Evolutionary conservation across 73 alveolate genomes (phyloP).

Genomic region (Paramecium tetraurelia): DNA sequence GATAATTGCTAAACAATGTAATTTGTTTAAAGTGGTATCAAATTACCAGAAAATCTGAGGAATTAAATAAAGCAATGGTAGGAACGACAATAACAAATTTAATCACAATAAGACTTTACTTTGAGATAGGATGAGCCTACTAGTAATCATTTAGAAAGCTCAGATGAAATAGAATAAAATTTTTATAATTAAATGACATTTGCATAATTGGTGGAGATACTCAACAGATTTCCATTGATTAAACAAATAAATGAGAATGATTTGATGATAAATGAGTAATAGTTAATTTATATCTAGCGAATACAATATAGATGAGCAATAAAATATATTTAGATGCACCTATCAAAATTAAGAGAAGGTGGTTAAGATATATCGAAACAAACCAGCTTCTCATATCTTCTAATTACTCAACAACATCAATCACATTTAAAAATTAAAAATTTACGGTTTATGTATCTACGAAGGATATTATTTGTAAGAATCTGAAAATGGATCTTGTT

Average conservation of each 20-base stretch:
- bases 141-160: not conserved
- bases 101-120: not conserved
- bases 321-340: not conserved
- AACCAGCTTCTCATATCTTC: not conserved
- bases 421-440: not conserved
- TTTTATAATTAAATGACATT: not conserved
- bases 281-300: not conserved
- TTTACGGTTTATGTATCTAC: not conserved
- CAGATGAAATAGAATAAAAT: not conserved
- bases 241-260: not conserved
- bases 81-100: not conserved
- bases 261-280: not conserved
- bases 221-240: not conserved
- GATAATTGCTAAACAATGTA: not conserved
- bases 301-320: not conserved
- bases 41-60: not conserved
- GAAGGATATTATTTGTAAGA: slow-evolving; percentile 17
- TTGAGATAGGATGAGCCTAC: not conserved
- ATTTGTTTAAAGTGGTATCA: not conserved
- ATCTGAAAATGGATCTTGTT: not conserved
- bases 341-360: not conserved
- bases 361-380: not conserved
- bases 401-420: not conserved
- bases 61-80: not conserved
- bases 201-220: not conserved